Evolutionary conservation across 2,329 filamentous ascomycete genomes (phyloP).

Genomic region (Scedosporium boydii): DNA sequence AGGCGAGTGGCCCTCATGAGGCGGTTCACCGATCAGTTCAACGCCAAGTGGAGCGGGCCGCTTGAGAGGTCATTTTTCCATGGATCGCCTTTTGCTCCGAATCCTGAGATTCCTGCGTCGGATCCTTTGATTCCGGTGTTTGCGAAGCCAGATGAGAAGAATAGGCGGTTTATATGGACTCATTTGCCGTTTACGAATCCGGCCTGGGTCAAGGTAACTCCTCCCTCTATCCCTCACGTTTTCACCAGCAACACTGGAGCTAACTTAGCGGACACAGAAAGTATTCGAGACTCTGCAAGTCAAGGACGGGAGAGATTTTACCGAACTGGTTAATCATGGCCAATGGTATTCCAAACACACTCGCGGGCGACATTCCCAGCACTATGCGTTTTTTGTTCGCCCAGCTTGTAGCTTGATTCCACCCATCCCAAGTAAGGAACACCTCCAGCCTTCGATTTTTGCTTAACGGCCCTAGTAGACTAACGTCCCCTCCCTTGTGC

Average conservation of each 20-base stretch:
- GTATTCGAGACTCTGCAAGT: constrained; percentile 34
- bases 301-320: constrained; percentile 25
- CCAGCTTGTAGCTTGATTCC: constrained; percentile 38
- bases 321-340: constrained; percentile 32
- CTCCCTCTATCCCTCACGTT: neutral
- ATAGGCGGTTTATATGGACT: constrained; percentile 41
- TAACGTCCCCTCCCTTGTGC: neutral
- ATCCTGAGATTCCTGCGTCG: neutral
- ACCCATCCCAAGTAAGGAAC: constrained; percentile 20
- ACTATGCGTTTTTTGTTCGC: constrained; percentile 39
- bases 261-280: constrained; percentile 19
- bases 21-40: constrained; percentile 5
- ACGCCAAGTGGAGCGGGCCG: constrained; percentile 4
- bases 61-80: constrained; percentile 5
- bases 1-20: constrained; percentile 2
- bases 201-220: constrained; percentile 43
- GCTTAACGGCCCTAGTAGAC: neutral
- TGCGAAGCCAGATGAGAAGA: constrained; percentile 3
- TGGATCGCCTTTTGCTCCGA: neutral
- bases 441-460: neutral
- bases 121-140: constrained; percentile 3
- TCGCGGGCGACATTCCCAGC: constrained; percentile 36
- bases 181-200: constrained; percentile 49
- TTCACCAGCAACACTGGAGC: constrained; percentile 9
- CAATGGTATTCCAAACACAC: constrained; percentile 40